Evolutionary conservation across 495 filamentous ascomycete species (phyloP), one percentile per base, ranked within the genome.

Genomic region (Penicillium daleae): DNA sequence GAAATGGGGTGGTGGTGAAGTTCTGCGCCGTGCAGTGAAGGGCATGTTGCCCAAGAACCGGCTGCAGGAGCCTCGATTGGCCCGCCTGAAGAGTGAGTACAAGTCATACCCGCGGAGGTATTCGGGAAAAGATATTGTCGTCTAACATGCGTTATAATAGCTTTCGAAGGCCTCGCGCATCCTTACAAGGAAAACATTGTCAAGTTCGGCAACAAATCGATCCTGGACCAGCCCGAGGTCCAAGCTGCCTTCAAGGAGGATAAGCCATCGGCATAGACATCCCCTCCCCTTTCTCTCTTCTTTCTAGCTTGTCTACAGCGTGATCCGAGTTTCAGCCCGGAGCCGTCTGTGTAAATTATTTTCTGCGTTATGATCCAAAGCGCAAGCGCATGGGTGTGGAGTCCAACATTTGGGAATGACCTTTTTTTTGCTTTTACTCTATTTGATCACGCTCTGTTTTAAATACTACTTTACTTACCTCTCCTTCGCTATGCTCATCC

Each of bases 1-100:
- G 65, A 97, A 97, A 84, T 90, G 90, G 82, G 95, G 95, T 60
- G 95, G 95, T 65, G 92, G 89, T 39, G 95, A 99, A 86, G 90
- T 98, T 56, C 76, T 99, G 75, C 84, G 92, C 64, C 90, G 90
- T 76, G 95, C 95, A 12, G 95, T 99, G 26, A 88, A 88, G 73
- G 95, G 95, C 57, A 99, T 99, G 95, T 76, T 99, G 79, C 95
- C 95, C 51, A 99, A 98, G 89, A 99, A 99, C 78, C 77, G 92
- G 66, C 78, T 99, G 68, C 82, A 93, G 71, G 91, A 95, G 72
- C 88, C 89, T 79, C 76, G 96, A 62, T 76, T 99, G 80, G 90
- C 86, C n/a, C 80, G 95, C 68, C 76, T 99, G 73, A 98, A 97
- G 86, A 86, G 88, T 90, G 65, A 74, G 85, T 79, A 42, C 29